Conservation (phyloP, 768 basidiomycete species). For the Nidula microcarpa region DNA sequence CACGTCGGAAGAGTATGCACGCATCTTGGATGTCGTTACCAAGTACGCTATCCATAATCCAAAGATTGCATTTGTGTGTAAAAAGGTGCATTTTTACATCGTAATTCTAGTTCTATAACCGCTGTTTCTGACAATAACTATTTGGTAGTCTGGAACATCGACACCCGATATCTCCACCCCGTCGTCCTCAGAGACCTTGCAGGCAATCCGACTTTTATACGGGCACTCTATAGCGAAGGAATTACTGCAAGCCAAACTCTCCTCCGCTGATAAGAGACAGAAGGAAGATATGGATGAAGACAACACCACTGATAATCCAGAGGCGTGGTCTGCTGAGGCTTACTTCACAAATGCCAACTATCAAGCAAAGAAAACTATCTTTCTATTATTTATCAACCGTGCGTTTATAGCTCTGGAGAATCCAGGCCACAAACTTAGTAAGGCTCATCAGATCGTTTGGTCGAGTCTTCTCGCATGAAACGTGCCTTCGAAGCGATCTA, state of each 20-base stretch:
- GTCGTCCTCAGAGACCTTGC: constrained; percentile 54
- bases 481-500: constrained; percentile 87
- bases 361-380: constrained; percentile 80
- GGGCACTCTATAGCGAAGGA: constrained; percentile 80
- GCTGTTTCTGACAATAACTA: too few relatives aligned
- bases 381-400: constrained; percentile 96
- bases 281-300: constrained; percentile 21
- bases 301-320: constrained; percentile 25
- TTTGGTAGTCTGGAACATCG: constrained; percentile 61
- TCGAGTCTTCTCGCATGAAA: constrained; percentile 86
- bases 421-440: not conserved
- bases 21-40: constrained; percentile 88
- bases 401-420: constrained; percentile 17
- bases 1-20: constrained; percentile 85
- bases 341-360: constrained; percentile 87
- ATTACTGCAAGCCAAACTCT: constrained; percentile 45
- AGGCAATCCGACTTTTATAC: constrained; percentile 79
- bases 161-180: constrained; percentile 83
- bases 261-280: constrained; percentile 23
- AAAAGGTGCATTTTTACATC: constrained; percentile 56
- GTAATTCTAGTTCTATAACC: not conserved
- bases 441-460: constrained; percentile 71
- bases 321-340: constrained; percentile 69
- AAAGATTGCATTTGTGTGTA: constrained; percentile 83
- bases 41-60: constrained; percentile 96